phyloP scores from a whole-genome alignment of 352 stramenopile genomes.

The Globisporangium ultimum region DNA sequence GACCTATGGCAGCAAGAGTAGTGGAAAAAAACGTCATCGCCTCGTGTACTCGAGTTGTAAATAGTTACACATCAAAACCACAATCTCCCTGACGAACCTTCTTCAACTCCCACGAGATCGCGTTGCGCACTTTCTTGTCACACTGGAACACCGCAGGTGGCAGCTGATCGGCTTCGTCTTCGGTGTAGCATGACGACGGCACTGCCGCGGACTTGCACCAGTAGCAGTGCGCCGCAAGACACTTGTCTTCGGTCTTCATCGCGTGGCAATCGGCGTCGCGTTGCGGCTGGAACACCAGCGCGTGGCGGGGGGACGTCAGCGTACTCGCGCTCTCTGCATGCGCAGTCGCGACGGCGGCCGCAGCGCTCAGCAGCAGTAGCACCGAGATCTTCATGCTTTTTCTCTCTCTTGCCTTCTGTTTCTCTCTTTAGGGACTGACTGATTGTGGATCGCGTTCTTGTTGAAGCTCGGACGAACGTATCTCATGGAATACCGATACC shows the following conservation, averaged over 20 bases:
- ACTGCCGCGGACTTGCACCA: constrained; percentile 81
- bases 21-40: no score
- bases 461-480: no score
- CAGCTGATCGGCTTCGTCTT: constrained; percentile 57
- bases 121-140: constrained; percentile 25
- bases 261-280: constrained; percentile 43
- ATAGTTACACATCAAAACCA: background rate
- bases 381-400: no score
- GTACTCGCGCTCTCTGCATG: background rate
- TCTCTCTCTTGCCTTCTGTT: no score
- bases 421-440: no score
- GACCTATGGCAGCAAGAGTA: constrained; percentile 1
- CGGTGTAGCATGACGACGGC: constrained; percentile 73
- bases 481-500: no score
- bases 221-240: constrained; percentile 51
- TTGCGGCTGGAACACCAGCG: constrained; percentile 23
- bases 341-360: no score
- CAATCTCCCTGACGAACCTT: constrained; percentile 4
- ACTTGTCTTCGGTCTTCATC: constrained; percentile 42
- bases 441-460: no score
- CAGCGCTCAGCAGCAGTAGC: no score
- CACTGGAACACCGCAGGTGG: constrained; percentile 77
- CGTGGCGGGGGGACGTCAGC: constrained; percentile 3
- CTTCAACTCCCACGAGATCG: constrained; percentile 34
- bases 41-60: background rate